Conservation (phyloP, 2,329 filamentous ascomycete species). For the Blastomyces percursus region DNA sequence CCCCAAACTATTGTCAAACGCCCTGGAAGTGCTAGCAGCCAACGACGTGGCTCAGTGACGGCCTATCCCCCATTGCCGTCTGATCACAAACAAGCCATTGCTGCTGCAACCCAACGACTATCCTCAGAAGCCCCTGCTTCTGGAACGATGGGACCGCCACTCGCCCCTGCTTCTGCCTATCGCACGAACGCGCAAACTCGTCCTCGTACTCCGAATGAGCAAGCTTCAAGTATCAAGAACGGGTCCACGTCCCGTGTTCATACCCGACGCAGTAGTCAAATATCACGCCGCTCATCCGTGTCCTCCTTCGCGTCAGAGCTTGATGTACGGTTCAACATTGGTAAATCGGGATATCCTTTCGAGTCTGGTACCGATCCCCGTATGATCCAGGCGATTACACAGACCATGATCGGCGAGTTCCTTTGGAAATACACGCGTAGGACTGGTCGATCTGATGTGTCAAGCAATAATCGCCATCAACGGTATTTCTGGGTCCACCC, state of each 20-base stretch:
- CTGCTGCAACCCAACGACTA: constrained; percentile 57
- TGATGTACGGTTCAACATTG: constrained; percentile 78
- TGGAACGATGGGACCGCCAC: constrained; percentile 69
- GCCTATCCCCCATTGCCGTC: constrained; percentile 62
- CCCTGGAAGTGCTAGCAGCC: constrained; percentile 64
- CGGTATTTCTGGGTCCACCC: constrained; percentile 99
- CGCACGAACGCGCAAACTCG: constrained; percentile 39
- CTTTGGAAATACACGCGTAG: constrained; percentile 99
- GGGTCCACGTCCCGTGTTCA: constrained; percentile 49
- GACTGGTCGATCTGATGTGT: constrained; percentile 77
- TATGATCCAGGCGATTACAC: constrained; percentile 98
- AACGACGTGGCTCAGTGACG: constrained; percentile 37
- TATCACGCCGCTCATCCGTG: constrained; percentile 67
- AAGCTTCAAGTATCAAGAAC: constrained; percentile 37
- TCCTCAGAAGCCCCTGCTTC: constrained; percentile 32
- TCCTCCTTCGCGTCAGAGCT: constrained; percentile 94
- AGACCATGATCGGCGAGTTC: constrained; percentile 99
- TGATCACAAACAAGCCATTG: constrained; percentile 76
- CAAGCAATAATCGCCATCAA: constrained; percentile 68
- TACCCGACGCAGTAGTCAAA: constrained; percentile 31
- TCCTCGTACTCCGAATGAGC: constrained; percentile 52
- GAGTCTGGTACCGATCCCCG: constrained; percentile 73
- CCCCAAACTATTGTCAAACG: constrained; percentile 38
- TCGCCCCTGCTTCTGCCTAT: constrained; percentile 66
- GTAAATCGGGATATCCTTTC: constrained; percentile 48